Percentiles rank a stretch among this genome's conserved stretches.
These are phyloP conservation scores for Clonostachys chloroleuca DNA, from an alignment of 2,329 filamentous ascomycete species.

Conservation along the genomic window DNA sequence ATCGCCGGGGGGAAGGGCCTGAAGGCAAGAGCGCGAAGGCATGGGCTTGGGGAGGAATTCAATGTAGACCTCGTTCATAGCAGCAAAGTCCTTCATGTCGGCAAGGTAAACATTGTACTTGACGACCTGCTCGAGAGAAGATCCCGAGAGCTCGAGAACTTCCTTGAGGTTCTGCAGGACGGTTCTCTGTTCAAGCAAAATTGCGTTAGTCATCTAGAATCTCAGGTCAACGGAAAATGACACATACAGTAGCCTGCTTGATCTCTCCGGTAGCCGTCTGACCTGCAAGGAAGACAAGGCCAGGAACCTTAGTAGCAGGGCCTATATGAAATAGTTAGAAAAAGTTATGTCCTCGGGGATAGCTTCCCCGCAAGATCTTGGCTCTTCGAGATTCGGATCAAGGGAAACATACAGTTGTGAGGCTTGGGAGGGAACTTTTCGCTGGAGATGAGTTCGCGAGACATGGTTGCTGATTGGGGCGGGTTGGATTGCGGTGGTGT, in stretches of 20 bases:
- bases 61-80: conserved; percentile 47
- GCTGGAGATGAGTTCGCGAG: conserved; percentile 38
- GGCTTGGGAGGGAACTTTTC: conserved; percentile 40
- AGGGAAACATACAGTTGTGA: conserved; percentile 31
- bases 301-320: conserved; percentile 36
- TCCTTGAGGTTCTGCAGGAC: conserved; percentile 51
- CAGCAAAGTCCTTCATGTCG: conserved; percentile 66
- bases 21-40: conserved; percentile 33
- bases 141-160: conserved; percentile 65
- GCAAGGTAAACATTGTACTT: conserved; percentile 69
- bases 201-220: background rate
- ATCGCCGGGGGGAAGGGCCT: conserved; percentile 28
- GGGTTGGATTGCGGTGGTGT: background rate
- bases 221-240: background rate
- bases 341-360: background rate
- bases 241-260: conserved; percentile 34
- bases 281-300: conserved; percentile 39
- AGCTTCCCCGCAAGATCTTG: background rate
- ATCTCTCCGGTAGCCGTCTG: conserved; percentile 45
- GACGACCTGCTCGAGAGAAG: conserved; percentile 57
- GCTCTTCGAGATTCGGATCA: no score
- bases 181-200: conserved; percentile 3
- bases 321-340: conserved; percentile 11
- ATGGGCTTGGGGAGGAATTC: conserved; percentile 32
- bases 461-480: conserved; percentile 22